Evolutionary conservation across 306 rosid genomes (phyloP).

Genomic region (Macrotyloma uniflorum): DNA sequence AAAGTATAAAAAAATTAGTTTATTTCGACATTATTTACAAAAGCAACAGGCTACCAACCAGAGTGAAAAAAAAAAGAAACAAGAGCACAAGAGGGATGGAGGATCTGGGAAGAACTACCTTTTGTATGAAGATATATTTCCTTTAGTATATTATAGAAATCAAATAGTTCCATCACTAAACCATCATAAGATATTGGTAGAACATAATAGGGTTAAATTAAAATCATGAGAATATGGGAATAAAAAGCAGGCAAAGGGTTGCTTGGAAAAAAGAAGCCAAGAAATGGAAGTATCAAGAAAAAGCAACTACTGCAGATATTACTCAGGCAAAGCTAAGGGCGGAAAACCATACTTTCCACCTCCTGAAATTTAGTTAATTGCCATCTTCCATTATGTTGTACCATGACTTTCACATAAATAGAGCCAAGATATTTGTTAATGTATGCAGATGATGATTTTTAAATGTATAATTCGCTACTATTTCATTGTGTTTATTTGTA

Average conservation of each 20-base stretch:
- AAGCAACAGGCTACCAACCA: conserved; percentile 37
- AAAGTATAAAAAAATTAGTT: conserved; percentile 44
- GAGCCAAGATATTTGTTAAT: background rate
- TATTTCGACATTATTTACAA: conserved; percentile 37
- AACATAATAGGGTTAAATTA: background rate
- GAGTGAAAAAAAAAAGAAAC: conserved; percentile 29
- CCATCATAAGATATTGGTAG: conserved; percentile 17
- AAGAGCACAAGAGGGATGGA: conserved; percentile 14
- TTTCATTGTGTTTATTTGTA: background rate
- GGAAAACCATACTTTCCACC: conserved; percentile 12
- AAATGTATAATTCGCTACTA: background rate
- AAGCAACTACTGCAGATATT: conserved; percentile 5
- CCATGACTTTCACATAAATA: too few species aligned
- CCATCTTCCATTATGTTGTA: background rate
- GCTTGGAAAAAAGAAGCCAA: background rate
- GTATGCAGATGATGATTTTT: background rate
- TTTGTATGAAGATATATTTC: conserved; percentile 24
- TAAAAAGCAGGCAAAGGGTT: background rate
- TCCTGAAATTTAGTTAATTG: conserved; percentile 1
- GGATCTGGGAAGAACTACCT: background rate
- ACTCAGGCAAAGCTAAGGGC: background rate
- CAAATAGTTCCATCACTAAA: conserved; percentile 32
- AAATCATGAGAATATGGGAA: too few species aligned
- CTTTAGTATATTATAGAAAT: conserved; percentile 2
- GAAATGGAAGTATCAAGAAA: conserved; percentile 6